These are phyloP conservation scores for Porogramme epimiltina DNA, from an alignment of 1,284 basidiomycete genomes.

Conservation along the genomic window DNA sequence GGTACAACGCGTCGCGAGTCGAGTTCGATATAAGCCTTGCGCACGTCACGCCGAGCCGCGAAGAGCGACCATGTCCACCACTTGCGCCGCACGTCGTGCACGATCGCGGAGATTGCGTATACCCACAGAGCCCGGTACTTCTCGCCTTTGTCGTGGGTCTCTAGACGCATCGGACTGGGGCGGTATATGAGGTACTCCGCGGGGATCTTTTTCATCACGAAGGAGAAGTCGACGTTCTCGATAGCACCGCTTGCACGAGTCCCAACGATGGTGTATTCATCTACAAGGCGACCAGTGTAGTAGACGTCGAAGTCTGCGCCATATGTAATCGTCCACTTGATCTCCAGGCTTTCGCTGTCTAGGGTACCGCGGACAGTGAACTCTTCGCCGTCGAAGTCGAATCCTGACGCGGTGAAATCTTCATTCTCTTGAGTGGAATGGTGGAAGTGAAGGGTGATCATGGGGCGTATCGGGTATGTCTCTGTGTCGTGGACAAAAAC, in stretches of 20 bases:
- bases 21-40: not conserved
- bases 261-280: constrained; percentile 11
- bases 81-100: not conserved
- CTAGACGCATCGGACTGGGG: not conserved
- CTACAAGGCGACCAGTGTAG: constrained; percentile 2
- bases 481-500: constrained; percentile 2
- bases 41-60: not conserved
- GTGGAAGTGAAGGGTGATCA: constrained; percentile 11
- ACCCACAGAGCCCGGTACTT: not conserved
- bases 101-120: not conserved
- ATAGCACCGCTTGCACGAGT: not conserved
- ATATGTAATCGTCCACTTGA: constrained; percentile 4
- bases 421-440: not conserved
- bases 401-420: constrained; percentile 2
- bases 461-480: constrained; percentile 3
- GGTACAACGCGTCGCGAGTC: not conserved
- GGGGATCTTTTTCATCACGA: constrained; percentile 11
- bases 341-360: not conserved
- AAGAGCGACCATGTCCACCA: not conserved
- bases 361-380: constrained; percentile 1
- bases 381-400: constrained; percentile 2
- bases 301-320: not conserved
- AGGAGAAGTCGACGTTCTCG: not conserved
- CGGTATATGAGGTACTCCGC: constrained; percentile 2
- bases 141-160: not conserved